These are phyloP conservation scores for Saksenaea oblongispora DNA, from an alignment of 371 early-diverging fungal genomes.

Conservation along the genomic window DNA sequence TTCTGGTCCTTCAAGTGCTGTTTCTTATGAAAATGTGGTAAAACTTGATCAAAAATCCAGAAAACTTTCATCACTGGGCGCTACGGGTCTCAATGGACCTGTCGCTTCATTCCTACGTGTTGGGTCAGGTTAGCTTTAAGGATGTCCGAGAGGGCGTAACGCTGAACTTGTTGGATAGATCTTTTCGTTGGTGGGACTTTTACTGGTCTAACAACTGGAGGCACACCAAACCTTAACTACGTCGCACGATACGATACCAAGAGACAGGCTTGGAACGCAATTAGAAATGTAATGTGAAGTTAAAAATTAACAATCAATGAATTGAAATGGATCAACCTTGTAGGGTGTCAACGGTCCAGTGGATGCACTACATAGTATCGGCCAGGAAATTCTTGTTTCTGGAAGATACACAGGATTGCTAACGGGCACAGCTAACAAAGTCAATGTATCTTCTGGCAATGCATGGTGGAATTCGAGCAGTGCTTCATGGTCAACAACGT, in stretches of 20 bases:
- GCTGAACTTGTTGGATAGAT: constrained; percentile 8
- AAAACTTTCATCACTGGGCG: constrained; percentile 16
- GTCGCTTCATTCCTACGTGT: constrained; percentile 18
- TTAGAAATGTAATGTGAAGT: constrained; percentile 9
- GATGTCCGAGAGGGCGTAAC: background rate
- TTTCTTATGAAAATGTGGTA: constrained; percentile 32
- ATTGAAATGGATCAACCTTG: constrained; percentile 3
- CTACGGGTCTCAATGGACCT: constrained; percentile 27
- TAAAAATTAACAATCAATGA: background rate
- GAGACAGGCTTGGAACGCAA: constrained; percentile 22
- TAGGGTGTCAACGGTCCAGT: constrained; percentile 43
- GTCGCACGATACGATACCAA: constrained; percentile 24
- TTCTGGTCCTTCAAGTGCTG: constrained; percentile 13
- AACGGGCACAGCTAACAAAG: background rate
- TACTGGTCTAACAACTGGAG: constrained; percentile 10
- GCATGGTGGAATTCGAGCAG: constrained; percentile 30
- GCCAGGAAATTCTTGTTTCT: constrained; percentile 24
- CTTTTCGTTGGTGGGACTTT: constrained; percentile 45
- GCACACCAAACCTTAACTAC: constrained; percentile 15
- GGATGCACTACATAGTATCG: constrained; percentile 10
- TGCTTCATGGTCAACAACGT: constrained; percentile 16
- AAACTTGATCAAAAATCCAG: constrained; percentile 18
- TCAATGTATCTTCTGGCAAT: constrained; percentile 22
- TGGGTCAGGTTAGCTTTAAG: constrained; percentile 12
- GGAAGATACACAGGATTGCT: constrained; percentile 28